Evolutionary conservation across 352 stramenopile species (phyloP).

Genomic region (Albugo laibachii): DNA sequence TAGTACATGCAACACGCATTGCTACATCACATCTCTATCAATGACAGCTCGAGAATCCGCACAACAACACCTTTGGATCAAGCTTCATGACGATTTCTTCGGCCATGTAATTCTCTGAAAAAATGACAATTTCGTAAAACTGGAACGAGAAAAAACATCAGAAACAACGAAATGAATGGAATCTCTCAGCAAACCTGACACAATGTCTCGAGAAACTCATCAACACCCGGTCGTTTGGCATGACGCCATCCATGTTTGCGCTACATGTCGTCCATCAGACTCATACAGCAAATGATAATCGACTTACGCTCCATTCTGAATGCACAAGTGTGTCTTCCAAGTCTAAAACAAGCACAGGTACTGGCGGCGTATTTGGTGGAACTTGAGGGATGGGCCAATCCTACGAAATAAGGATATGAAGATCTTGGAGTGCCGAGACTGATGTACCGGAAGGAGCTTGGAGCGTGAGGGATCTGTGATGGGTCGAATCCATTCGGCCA

Average conservation of each 20-base stretch:
- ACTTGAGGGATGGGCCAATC: constrained; percentile 73
- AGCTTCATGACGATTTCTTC: constrained; percentile 67
- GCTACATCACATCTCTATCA: constrained; percentile 7
- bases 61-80: constrained; percentile 32
- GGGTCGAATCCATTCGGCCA: constrained; percentile 45
- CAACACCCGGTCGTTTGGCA: constrained; percentile 64
- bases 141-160: constrained; percentile 5
- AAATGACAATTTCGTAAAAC: constrained; percentile 80
- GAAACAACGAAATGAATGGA: background rate
- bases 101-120: constrained; percentile 65
- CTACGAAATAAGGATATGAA: constrained; percentile 2
- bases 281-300: background rate
- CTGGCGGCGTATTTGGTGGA: constrained; percentile 45
- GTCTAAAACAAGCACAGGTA: constrained; percentile 67
- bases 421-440: background rate
- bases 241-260: constrained; percentile 77
- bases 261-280: constrained; percentile 9
- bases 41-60: background rate
- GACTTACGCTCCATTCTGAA: constrained; percentile 76
- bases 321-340: constrained; percentile 76
- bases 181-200: constrained; percentile 20
- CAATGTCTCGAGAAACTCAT: constrained; percentile 70
- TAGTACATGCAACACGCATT: constrained; percentile 64
- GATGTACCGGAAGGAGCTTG: constrained; percentile 47
- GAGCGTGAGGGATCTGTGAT: constrained; percentile 65